Base-by-base conservation (phyloP, 345 rosid genomes). In the Lumnitzera littorea region DNA sequence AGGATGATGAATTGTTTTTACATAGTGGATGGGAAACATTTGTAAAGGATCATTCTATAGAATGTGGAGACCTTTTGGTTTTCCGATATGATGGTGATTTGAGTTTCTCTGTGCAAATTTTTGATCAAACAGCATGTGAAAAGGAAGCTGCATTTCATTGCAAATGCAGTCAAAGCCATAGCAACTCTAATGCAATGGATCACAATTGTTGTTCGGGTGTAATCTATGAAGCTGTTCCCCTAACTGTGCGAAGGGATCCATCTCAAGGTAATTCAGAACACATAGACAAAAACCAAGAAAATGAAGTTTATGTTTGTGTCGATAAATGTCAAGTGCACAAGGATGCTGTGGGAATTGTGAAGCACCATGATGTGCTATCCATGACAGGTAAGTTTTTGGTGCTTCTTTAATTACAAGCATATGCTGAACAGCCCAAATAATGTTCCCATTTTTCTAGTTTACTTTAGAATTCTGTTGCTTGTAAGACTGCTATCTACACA, bases 1-100 rank as follows among this genome's bases (percentile, higher is more conserved):
- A 62, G 57, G 48, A 70, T 61, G 76, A 20, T 51, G 72, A 62
- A 46, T 36, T 77, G 31, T 73, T 67, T 57, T 70, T 84, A 12
- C 68, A 61, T 60, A 51, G 60, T 56, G 87, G 83, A 13, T 84
- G 90, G 90, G 53, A 71, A 12, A 68, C 64, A 13, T 81, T 82
- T 69, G 77, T 76, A 51, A 64, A 70, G 56, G 87, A 79, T 59
- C 74, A 84, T 66, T 62, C 54, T 48, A 36, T 84, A 50, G 75
- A 71, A 53, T 62, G 77, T n/a, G 87, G 90, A 1, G 85, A 84
- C 53, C 62, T 75, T 57, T 68, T 76, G 76, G 81, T 84, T 65
- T 82, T 84, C 52, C 74, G 83, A 70, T 80, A 84, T 69, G 70
- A 77, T 60, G 82, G 85, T 23, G 62, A 79, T 66, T 67, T 79